These are phyloP conservation scores for Crithidia fasciculata DNA, from an alignment of 208 protist genomes.

Conservation along the genomic window DNA sequence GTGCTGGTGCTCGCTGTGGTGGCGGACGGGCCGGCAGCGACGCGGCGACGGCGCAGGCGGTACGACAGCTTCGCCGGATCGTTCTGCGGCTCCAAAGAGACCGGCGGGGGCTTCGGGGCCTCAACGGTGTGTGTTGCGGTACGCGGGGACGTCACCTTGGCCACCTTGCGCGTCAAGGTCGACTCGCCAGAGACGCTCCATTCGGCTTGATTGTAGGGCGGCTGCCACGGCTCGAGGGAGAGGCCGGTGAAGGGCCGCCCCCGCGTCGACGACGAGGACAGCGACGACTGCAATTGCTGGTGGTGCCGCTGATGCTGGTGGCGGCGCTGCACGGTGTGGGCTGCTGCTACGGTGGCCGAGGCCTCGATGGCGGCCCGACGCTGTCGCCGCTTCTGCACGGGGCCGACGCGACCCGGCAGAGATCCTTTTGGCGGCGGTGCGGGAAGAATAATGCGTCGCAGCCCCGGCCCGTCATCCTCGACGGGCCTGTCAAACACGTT, in stretches of 20 bases:
- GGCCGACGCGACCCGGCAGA: not conserved
- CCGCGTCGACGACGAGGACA: not conserved
- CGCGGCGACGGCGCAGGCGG: constrained; percentile 10
- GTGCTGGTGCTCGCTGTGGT: not conserved
- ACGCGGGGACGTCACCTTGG: constrained; percentile 8
- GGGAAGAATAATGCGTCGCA: constrained; percentile 3
- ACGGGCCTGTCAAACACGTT: constrained; percentile 13
- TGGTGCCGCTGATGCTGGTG: constrained; percentile 2
- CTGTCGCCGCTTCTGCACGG: not conserved
- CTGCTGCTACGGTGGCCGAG: constrained; percentile 6
- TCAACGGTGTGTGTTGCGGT: not conserved
- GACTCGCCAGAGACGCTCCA: not conserved
- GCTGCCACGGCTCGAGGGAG: constrained; percentile 19
- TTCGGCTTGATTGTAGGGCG: not conserved
- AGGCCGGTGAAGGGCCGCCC: not conserved
- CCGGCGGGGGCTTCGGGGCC: not conserved
- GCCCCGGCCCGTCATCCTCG: constrained; percentile 15
- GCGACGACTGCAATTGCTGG: not conserved
- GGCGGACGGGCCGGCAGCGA: not conserved
- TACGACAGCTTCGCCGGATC: not conserved
- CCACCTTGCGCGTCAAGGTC: not conserved
- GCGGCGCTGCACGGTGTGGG: constrained; percentile 18
- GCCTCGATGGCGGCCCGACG: not conserved
- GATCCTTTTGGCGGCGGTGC: not conserved
- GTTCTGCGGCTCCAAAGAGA: not conserved